Conservation (phyloP, 164 flowering plant genomes). For the Aristolochia contorta region DNA sequence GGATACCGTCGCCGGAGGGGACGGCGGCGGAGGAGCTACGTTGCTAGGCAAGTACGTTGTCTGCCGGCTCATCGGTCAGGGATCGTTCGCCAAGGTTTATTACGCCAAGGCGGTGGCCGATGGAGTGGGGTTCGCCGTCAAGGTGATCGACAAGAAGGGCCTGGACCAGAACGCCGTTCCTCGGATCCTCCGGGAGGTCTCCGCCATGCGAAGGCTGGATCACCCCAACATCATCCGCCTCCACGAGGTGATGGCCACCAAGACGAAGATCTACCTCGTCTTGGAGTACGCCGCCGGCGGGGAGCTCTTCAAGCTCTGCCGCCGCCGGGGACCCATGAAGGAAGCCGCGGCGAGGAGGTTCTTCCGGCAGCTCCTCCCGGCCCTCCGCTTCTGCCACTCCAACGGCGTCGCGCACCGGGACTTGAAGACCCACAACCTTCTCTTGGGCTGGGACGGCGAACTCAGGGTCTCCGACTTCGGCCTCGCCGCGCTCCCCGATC, state of each 20-base stretch:
- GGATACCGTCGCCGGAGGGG: no score
- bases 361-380: no score
- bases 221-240: slow-evolving; percentile 54
- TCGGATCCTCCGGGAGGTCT: slow-evolving; percentile 45
- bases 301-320: slow-evolving; percentile 32
- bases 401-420: no score
- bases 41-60: slow-evolving; percentile 47
- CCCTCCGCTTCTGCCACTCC: no score
- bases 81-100: slow-evolving; percentile 76
- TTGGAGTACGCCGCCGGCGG: slow-evolving; percentile 72
- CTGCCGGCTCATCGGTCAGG: slow-evolving; percentile 53
- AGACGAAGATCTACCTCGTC: slow-evolving; percentile 60
- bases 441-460: no score
- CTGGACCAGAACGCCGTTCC: slow-evolving; percentile 20
- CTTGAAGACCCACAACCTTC: no score
- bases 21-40: no score
- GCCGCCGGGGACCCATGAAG: slow-evolving; percentile 13
- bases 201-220: slow-evolving; percentile 54
- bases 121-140: slow-evolving; percentile 63
- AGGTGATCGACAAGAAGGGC: slow-evolving; percentile 48
- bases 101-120: slow-evolving; percentile 37
- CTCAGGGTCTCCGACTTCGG: no score
- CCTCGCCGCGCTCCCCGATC: no score
- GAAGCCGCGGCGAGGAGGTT: no score
- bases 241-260: slow-evolving; percentile 58